These are phyloP conservation scores for Aspergillus ustus DNA, from an alignment of 2,329 filamentous ascomycete genomes.

Conservation along the genomic window DNA sequence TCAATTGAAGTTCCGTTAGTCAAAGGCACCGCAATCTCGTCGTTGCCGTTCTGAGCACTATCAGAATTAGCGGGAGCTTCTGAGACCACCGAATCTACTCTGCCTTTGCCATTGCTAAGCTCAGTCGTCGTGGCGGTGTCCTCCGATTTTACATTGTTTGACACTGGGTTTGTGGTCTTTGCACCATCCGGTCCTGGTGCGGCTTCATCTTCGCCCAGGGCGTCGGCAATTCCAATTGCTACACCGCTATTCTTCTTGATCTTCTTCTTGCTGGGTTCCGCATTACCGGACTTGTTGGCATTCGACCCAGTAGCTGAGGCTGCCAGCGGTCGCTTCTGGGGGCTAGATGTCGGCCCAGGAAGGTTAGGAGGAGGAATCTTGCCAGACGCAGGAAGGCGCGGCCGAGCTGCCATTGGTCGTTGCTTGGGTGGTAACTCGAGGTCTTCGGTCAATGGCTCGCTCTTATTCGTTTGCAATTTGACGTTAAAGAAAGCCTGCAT, in stretches of 20 bases:
- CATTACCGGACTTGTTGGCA: slow-evolving; percentile 31
- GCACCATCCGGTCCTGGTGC: slow-evolving; percentile 23
- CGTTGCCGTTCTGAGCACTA: slow-evolving; percentile 29
- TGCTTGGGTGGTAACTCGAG: slow-evolving; percentile 95
- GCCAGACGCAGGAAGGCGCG: slow-evolving; percentile 51
- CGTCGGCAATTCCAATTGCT: slow-evolving; percentile 32
- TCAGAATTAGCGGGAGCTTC: slow-evolving; percentile 21
- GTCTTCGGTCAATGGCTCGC: slow-evolving; percentile 86
- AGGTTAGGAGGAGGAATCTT: slow-evolving; percentile 47
- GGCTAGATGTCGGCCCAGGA: slow-evolving; percentile 40
- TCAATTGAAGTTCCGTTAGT: slow-evolving; percentile 65
- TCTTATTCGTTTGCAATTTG: slow-evolving; percentile 82
- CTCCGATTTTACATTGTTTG: slow-evolving; percentile 54
- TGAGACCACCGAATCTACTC: slow-evolving; percentile 11
- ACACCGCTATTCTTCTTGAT: slow-evolving; percentile 46
- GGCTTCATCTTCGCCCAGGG: slow-evolving; percentile 33
- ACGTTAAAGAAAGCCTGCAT: slow-evolving; percentile 89
- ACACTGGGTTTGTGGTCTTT: slow-evolving; percentile 16
- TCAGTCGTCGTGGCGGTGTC: slow-evolving; percentile 22
- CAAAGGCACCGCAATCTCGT: slow-evolving; percentile 46
- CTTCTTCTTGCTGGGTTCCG: slow-evolving; percentile 50
- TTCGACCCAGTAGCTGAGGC: slow-evolving; percentile 29
- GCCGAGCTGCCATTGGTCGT: slow-evolving; percentile 55
- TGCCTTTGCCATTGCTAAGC: slow-evolving; percentile 21
- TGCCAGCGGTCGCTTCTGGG: slow-evolving; percentile 46